phyloP scores from a whole-genome alignment of 179 eudicot genomes.

The Amaranthus tricolor region DNA sequence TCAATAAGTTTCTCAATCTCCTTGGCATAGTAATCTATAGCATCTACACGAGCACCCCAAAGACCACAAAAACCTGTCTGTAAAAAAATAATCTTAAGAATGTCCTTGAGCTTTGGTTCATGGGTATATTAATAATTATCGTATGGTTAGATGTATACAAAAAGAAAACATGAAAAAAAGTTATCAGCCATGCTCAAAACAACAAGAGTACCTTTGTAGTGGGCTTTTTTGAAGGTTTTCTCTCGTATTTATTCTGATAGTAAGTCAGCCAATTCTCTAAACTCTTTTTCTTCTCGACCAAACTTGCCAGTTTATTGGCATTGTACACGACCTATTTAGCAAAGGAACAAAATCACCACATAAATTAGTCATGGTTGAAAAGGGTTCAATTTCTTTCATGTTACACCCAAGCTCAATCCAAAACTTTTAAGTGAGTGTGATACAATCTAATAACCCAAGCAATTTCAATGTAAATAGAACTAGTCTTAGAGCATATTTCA shows the following conservation, averaged over 20 bases:
- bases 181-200: background rate
- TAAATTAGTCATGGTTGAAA: background rate
- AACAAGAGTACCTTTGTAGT: slow-evolving; percentile 56
- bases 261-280: slow-evolving; percentile 67
- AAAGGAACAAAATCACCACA: background rate
- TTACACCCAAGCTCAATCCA: background rate
- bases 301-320: slow-evolving; percentile 68
- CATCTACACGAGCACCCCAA: slow-evolving; percentile 80
- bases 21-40: slow-evolving; percentile 65
- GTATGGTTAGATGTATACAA: background rate
- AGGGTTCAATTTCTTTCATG: background rate
- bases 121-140: too few relatives aligned
- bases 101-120: slow-evolving; percentile 8
- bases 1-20: slow-evolving; percentile 64
- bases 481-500: background rate
- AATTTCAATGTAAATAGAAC: background rate
- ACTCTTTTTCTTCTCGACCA: slow-evolving; percentile 69
- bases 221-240: slow-evolving; percentile 57
- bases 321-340: slow-evolving; percentile 58
- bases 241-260: slow-evolving; percentile 71
- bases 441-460: background rate
- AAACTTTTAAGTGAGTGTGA: background rate
- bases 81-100: slow-evolving; percentile 28
- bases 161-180: background rate
- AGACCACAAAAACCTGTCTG: slow-evolving; percentile 98